These are phyloP conservation scores for Salix exigua DNA, from an alignment of 345 rosid species.

Conservation along the genomic window DNA sequence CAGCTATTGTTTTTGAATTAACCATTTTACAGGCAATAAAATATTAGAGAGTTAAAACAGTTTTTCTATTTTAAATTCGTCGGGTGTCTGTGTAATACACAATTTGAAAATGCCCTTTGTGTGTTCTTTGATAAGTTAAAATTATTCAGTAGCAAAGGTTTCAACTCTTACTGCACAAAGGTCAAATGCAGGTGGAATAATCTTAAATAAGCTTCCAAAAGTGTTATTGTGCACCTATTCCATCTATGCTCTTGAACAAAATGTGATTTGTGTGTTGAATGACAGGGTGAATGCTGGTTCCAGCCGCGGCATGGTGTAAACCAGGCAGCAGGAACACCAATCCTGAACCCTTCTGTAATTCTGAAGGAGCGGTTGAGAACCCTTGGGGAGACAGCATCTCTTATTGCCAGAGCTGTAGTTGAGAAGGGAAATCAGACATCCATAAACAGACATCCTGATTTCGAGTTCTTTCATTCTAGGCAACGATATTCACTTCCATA, in stretches of 20 bases:
- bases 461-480: conserved; percentile 48
- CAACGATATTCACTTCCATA: conserved; percentile 2
- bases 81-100: too few species aligned
- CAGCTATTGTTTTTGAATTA: not conserved
- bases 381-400: conserved; percentile 45
- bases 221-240: not conserved
- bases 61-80: too few species aligned
- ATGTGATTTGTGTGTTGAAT: not conserved
- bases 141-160: not conserved
- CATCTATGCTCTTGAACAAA: not conserved
- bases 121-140: not conserved
- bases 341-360: conserved; percentile 29
- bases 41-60: not conserved
- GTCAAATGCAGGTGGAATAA: not conserved
- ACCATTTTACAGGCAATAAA: not conserved
- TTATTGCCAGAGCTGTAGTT: conserved; percentile 47
- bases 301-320: conserved; percentile 26
- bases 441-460: conserved; percentile 50
- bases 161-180: too few species aligned
- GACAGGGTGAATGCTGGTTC: conserved; percentile 62
- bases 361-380: conserved; percentile 47
- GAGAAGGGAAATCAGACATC: conserved; percentile 31
- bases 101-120: not conserved
- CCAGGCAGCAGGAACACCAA: conserved; percentile 13
- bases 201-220: not conserved